Conservation (phyloP, 371 early-diverging fungal genomes). For the Mucor velutinosus region DNA sequence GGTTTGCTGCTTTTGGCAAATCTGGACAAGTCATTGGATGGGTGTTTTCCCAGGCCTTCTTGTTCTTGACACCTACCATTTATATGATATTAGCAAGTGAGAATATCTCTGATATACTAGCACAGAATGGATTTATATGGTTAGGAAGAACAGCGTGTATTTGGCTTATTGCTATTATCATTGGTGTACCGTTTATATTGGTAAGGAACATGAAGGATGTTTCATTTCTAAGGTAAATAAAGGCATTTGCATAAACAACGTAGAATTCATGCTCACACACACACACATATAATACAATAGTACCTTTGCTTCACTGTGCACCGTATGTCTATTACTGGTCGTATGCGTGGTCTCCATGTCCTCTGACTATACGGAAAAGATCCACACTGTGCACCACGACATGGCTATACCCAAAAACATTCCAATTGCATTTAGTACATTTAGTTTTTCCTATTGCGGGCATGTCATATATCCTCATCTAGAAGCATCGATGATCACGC, state of each 20-base stretch:
- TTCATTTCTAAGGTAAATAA: conserved; percentile 46
- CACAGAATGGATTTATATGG: conserved; percentile 14
- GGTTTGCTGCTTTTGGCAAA: conserved; percentile 67
- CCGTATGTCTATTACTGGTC: conserved; percentile 42
- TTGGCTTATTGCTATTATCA: conserved; percentile 56
- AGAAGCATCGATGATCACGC: conserved; percentile 79
- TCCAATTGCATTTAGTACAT: conserved; percentile 61
- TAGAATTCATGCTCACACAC: background rate
- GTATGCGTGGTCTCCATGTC: conserved; percentile 56
- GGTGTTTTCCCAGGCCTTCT: conserved; percentile 66
- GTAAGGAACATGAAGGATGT: conserved; percentile 63
- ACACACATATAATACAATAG: conserved; percentile 16
- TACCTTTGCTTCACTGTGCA: conserved; percentile 60
- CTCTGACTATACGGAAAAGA: conserved; percentile 24
- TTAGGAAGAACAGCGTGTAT: conserved; percentile 58
- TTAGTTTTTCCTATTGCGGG: conserved; percentile 80
- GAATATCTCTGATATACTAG: conserved; percentile 59
- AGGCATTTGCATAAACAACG: conserved; percentile 1
- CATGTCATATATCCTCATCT: conserved; percentile 83
- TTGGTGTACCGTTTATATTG: conserved; percentile 54
- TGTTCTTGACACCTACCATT: conserved; percentile 70
- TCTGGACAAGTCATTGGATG: conserved; percentile 60
- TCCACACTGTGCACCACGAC: conserved; percentile 34
- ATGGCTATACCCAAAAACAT: conserved; percentile 51
- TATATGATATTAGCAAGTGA: conserved; percentile 78